Conservation (phyloP, 2,329 filamentous ascomycete species). For the Nemania sp. region DNA sequence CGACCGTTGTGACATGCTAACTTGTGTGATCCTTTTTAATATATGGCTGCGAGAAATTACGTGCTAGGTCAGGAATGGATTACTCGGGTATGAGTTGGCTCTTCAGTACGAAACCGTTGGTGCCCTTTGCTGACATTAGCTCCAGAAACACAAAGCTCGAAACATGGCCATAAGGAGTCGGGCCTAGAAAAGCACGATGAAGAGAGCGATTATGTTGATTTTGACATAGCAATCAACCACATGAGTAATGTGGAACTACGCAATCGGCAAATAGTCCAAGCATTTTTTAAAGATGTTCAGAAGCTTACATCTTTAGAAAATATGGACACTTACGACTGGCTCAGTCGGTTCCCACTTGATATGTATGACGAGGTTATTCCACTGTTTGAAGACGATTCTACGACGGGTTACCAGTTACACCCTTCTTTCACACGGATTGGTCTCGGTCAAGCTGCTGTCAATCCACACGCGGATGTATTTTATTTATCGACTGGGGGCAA, state of each 20-base stretch:
- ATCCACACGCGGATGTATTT: not conserved
- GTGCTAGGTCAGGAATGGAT: no score
- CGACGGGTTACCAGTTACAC: not conserved
- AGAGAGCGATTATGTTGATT: not conserved
- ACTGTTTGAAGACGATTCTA: not conserved
- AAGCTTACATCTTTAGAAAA: not conserved
- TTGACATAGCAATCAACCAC: not conserved
- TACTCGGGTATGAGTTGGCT: no score
- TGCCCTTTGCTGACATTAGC: no score
- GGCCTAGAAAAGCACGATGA: no score
- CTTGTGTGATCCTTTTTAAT: no score
- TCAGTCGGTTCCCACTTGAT: not conserved
- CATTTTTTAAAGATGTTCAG: not conserved
- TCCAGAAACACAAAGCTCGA: no score
- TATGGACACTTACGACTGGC: not conserved
- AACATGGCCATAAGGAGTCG: no score
- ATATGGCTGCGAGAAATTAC: no score
- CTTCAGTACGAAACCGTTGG: no score
- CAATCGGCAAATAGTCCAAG: not conserved
- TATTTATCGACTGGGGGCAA: not conserved
- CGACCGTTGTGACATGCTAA: no score
- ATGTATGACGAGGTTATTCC: constrained; percentile 2
- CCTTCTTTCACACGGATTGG: not conserved
- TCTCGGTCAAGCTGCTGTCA: not conserved
- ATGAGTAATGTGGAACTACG: not conserved